Percentiles rank a stretch among this genome's conserved stretches.
Conservation (phyloP, 306 rosid genomes). For the Mimosa pudica region DNA sequence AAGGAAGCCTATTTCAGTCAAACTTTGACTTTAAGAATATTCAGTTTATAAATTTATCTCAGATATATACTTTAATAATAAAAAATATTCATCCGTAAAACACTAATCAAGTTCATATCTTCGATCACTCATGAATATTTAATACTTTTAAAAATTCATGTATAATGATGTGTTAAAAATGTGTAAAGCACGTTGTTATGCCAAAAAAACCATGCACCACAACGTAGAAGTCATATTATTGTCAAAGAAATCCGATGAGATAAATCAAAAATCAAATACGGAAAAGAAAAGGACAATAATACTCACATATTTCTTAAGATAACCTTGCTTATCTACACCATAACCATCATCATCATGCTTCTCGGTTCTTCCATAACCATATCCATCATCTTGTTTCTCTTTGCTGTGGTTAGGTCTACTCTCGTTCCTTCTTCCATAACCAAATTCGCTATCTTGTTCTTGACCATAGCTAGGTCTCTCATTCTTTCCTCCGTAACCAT, state of each 20-base stretch:
- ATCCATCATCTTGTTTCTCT: not conserved
- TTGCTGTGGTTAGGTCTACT: not conserved
- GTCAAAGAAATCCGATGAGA: not conserved
- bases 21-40: not conserved
- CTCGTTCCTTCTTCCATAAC: not conserved
- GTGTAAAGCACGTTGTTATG: not conserved
- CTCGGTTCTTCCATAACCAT: not conserved
- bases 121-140: not conserved
- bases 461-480: not conserved
- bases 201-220: not conserved
- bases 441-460: not conserved
- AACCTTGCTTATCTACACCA: not conserved
- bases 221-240: not conserved
- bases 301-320: slow-evolving; percentile 14
- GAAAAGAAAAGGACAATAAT: not conserved
- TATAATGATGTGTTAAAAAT: not conserved
- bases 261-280: not conserved
- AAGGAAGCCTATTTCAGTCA: not conserved
- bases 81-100: not conserved
- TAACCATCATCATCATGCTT: not conserved
- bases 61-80: not conserved
- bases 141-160: not conserved
- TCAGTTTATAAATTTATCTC: not conserved
- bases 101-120: no score
- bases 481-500: slow-evolving; percentile 20